These are phyloP conservation scores for Phytopythium chamaehyphon DNA, from an alignment of 352 stramenopile genomes.

Conservation along the genomic window DNA sequence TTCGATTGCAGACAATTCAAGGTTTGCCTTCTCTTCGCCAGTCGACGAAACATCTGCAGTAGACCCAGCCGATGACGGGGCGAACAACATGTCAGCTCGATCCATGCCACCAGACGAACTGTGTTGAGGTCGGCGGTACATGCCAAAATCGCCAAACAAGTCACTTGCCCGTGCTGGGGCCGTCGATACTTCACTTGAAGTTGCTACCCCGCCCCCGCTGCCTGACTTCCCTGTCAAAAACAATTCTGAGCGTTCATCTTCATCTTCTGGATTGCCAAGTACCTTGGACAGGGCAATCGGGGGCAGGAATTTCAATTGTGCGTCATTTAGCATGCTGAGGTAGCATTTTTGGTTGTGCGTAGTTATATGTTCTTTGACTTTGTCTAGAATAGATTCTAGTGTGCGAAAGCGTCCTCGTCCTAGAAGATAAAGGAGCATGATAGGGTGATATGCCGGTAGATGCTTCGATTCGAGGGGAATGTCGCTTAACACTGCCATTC, in stretches of 20 bases:
- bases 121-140: constrained; percentile 13
- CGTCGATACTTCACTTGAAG: constrained; percentile 5
- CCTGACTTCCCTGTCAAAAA: constrained; percentile 35
- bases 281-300: constrained; percentile 50
- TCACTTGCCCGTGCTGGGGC: constrained; percentile 59
- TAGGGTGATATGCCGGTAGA: constrained; percentile 46
- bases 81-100: constrained; percentile 61
- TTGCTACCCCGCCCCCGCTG: constrained; percentile 2
- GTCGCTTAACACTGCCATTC: constrained; percentile 4
- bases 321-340: constrained; percentile 62
- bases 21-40: constrained; percentile 13
- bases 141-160: constrained; percentile 65
- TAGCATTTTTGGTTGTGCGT: constrained; percentile 78
- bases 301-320: constrained; percentile 38
- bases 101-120: constrained; percentile 16
- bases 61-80: constrained; percentile 5
- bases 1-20: constrained; percentile 23
- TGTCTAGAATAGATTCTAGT: constrained; percentile 47
- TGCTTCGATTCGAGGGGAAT: constrained; percentile 13
- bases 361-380: constrained; percentile 52
- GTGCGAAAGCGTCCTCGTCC: constrained; percentile 57
- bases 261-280: constrained; percentile 22
- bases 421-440: constrained; percentile 70
- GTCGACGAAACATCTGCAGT: constrained; percentile 1
- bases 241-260: constrained; percentile 39